A percentile compares a stretch with the other conserved stretches of the same genome.
Conservation (phyloP, 176 grass and related monocot species). For the Paspalum vaginatum region DNA sequence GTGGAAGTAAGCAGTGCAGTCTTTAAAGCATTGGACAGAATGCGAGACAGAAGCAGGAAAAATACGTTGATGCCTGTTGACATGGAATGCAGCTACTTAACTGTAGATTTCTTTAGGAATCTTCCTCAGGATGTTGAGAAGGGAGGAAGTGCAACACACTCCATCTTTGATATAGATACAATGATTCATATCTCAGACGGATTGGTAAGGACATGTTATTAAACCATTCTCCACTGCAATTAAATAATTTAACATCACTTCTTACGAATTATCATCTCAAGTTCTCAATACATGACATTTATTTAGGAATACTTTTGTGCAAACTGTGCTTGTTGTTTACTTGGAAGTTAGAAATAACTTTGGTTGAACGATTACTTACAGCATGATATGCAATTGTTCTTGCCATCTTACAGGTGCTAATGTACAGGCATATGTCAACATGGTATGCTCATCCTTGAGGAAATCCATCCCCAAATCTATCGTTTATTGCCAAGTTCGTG, state of each 20-base stretch:
- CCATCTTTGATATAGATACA: slow-evolving; percentile 99
- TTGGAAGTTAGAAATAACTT: neutral
- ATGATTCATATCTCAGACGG: slow-evolving; percentile 93
- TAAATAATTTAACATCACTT: neutral
- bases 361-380: neutral
- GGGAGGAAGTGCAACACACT: slow-evolving; percentile 94
- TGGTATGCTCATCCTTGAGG: slow-evolving; percentile 82
- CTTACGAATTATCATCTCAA: neutral
- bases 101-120: slow-evolving; percentile 98
- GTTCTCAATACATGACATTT: neutral
- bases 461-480: slow-evolving; percentile 96
- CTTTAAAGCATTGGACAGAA: slow-evolving; percentile 93
- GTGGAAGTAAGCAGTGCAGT: slow-evolving; percentile 86
- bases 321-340: neutral
- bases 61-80: slow-evolving; percentile 94
- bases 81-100: slow-evolving; percentile 95
- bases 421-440: slow-evolving; percentile 90
- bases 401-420: slow-evolving; percentile 58
- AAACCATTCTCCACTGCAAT: neutral
- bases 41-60: slow-evolving; percentile 98
- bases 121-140: slow-evolving; percentile 98
- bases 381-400: slow-evolving; percentile 25
- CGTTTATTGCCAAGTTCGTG: slow-evolving; percentile 93
- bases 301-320: neutral
- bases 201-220: slow-evolving; percentile 52